These are phyloP conservation scores for Scutellaria minor DNA, from an alignment of 257 asterid genomes.

Conservation along the genomic window DNA sequence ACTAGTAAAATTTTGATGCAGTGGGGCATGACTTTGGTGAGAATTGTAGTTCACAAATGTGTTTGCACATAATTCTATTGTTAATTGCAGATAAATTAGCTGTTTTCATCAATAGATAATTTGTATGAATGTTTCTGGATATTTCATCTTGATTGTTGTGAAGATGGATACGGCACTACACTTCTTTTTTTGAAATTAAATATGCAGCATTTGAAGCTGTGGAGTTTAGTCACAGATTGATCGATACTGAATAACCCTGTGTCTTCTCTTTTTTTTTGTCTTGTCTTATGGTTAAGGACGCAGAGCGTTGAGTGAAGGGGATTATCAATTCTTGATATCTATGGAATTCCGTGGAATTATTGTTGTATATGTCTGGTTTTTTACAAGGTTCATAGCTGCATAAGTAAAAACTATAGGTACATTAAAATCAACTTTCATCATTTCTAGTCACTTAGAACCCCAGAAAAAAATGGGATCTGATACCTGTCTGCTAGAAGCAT, in stretches of 20 bases:
- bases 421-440: not conserved
- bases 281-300: not conserved
- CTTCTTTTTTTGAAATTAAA: not conserved
- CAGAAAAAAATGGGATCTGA: not conserved
- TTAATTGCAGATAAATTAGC: not conserved
- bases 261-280: not conserved
- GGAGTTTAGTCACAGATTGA: not conserved
- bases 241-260: not conserved
- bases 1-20: not conserved
- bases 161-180: not conserved
- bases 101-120: not conserved
- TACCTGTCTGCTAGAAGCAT: not conserved
- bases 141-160: not conserved
- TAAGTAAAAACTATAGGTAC: not conserved
- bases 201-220: conserved; percentile 3
- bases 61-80: not conserved
- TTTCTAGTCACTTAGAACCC: not conserved
- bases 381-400: not conserved
- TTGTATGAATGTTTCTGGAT: not conserved
- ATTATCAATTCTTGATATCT: not conserved
- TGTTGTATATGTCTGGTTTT: not conserved
- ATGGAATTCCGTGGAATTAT: not conserved
- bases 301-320: not conserved
- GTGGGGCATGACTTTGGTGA: not conserved
- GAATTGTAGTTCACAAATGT: conserved; percentile 10